A percentile compares a stretch with the other conserved stretches of the same genome.
phyloP scores from a whole-genome alignment of 2,329 filamentous ascomycete genomes.

The Cladophialophora bantiana region DNA sequence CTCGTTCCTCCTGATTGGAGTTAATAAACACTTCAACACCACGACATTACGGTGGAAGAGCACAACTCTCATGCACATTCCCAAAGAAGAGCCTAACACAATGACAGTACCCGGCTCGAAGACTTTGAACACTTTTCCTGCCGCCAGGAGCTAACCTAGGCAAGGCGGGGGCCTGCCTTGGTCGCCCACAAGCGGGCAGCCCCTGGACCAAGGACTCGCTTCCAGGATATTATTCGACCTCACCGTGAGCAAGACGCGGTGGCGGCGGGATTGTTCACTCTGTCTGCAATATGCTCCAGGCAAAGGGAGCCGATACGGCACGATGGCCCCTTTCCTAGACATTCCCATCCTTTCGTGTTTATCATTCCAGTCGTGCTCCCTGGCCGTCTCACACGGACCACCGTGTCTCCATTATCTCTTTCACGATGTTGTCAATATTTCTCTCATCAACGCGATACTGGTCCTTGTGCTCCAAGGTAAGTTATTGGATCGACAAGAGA shows the following conservation, averaged over 20 bases:
- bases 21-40: background rate
- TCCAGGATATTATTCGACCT: background rate
- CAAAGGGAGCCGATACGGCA: background rate
- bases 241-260: background rate
- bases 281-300: background rate
- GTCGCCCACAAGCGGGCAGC: background rate
- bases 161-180: background rate
- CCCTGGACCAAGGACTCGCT: background rate
- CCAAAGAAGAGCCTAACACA: background rate
- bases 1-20: background rate
- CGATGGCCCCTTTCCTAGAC: background rate
- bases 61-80: background rate
- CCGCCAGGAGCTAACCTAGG: background rate
- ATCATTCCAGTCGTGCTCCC: slow-evolving; percentile 34
- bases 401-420: background rate
- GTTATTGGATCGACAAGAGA: background rate
- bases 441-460: background rate
- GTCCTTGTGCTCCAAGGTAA: slow-evolving; percentile 4
- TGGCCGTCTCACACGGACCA: slow-evolving; percentile 23
- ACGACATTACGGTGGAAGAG: background rate
- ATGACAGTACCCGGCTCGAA: background rate
- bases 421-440: slow-evolving; percentile 4
- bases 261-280: background rate
- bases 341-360: slow-evolving; percentile 25
- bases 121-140: background rate